Evolutionary conservation across 306 rosid genomes (phyloP), one percentile per base, ranked within the genome.

Genomic region (Echinosophora koreensis): DNA sequence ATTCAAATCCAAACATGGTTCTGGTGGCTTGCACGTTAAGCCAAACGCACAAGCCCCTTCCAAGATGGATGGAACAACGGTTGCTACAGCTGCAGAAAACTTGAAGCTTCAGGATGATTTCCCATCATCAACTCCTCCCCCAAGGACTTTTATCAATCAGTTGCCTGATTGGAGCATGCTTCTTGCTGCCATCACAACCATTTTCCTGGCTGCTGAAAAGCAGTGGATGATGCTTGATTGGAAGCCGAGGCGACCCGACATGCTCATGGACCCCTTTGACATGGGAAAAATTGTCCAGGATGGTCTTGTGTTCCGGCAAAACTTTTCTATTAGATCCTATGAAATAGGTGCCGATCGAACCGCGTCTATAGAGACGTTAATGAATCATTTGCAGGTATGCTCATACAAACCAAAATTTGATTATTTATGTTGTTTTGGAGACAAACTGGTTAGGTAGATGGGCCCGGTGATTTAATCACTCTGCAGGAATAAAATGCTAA

Each of bases 151-250:
- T 72, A 95, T 95, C 68, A 92, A 95, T 72, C 95, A 88, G 76
- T 78, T 95, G 54, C 99, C 99, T 64, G 97, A 95, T 76, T 95
- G 99, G 99, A 95, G 99, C 78, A 90, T 92, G 97, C 97, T 95
- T 28, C 96, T 95, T 78, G 99, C 99, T 30, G 99, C 99, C 42
- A 88, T 95, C 77, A 95, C 99, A 5, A 95, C 97, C 0, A 82
- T 85, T 16, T 92, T 95, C 87, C 86, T 95, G 79, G 99, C 97
- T 1, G 99, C 99, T 0, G 99, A 95, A 84, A 95, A 95, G 88
- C 97, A 95, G 85, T 95, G 97, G 99, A 95, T 90, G 91, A 92
- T 88, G 97, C 93, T 95, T 46, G 99, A 95, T 84, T 95, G 99
- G 99, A 95, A 92, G 84, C 97, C 99, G 32, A 88, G 87, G 80